phyloP scores from a whole-genome alignment of 2,329 filamentous ascomycete genomes.

The Tolypocladium paradoxum region DNA sequence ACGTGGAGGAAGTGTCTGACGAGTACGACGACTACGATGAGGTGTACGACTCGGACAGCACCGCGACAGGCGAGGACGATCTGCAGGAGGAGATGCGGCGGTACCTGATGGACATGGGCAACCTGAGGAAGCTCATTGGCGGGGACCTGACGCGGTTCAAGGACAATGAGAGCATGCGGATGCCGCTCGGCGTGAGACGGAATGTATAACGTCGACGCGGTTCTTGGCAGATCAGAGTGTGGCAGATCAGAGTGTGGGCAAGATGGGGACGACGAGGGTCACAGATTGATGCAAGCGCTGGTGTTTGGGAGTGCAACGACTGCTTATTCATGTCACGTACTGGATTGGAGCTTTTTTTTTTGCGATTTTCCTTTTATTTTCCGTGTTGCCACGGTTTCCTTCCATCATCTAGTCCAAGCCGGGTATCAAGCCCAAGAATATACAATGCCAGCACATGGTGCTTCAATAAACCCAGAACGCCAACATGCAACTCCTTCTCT shows the following conservation, averaged over 20 bases:
- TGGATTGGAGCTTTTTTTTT: neutral
- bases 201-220: constrained; percentile 20
- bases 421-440: neutral
- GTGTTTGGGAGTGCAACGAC: neutral
- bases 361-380: neutral
- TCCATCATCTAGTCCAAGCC: neutral
- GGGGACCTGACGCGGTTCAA: constrained; percentile 63
- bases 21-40: constrained; percentile 52
- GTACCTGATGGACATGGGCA: constrained; percentile 73
- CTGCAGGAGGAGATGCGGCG: constrained; percentile 80
- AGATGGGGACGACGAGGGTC: neutral
- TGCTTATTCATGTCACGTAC: neutral
- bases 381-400: neutral
- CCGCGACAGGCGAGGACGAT: constrained; percentile 43
- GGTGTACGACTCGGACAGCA: constrained; percentile 37
- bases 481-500: too few relatives aligned
- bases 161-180: constrained; percentile 50
- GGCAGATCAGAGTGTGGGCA: neutral
- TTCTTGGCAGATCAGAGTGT: neutral
- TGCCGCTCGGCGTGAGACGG: constrained; percentile 33
- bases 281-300: neutral
- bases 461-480: neutral
- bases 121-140: constrained; percentile 48
- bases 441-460: neutral
- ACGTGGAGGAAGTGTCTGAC: constrained; percentile 20